Evolutionary conservation across 345 rosid species (phyloP).

Genomic region (Melaleuca alternifolia): DNA sequence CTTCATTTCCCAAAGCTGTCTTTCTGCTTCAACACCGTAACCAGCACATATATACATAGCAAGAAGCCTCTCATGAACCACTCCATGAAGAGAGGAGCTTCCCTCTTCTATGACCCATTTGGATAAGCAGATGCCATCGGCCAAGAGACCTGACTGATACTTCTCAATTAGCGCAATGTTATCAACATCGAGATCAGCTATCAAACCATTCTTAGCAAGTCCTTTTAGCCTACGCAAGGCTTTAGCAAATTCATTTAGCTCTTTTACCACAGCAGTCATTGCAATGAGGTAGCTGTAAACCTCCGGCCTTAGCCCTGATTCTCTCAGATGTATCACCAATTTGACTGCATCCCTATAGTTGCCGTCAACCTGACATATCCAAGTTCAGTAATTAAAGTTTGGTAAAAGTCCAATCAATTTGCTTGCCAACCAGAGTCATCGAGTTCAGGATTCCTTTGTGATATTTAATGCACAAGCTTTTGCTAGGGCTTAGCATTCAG

Average conservation of each 20-base stretch:
- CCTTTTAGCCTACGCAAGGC: constrained; percentile 61
- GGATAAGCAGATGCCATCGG: constrained; percentile 52
- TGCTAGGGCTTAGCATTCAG: neutral
- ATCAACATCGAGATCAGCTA: constrained; percentile 48
- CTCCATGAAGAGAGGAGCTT: constrained; percentile 39
- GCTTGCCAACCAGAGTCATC: neutral
- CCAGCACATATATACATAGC: constrained; percentile 92
- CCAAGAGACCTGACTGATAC: constrained; percentile 60
- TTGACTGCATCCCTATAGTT: constrained; percentile 59
- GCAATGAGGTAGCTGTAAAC: constrained; percentile 77
- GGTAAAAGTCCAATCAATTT: neutral
- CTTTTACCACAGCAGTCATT: constrained; percentile 91
- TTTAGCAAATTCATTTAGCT: constrained; percentile 70
- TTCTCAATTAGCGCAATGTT: constrained; percentile 42
- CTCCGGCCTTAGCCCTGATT: constrained; percentile 77
- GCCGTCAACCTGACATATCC: constrained; percentile 58
- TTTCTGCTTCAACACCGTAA: constrained; percentile 75
- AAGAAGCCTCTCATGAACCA: constrained; percentile 76
- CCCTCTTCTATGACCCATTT: constrained; percentile 71
- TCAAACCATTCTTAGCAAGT: constrained; percentile 42
- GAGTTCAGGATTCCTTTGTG: neutral
- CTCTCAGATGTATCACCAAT: constrained; percentile 49
- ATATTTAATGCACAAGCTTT: neutral
- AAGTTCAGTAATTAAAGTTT: neutral
- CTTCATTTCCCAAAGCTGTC: constrained; percentile 88